These are phyloP conservation scores for Aspergillus vadensis DNA, from an alignment of 2,329 filamentous ascomycete genomes.

Conservation along the genomic window DNA sequence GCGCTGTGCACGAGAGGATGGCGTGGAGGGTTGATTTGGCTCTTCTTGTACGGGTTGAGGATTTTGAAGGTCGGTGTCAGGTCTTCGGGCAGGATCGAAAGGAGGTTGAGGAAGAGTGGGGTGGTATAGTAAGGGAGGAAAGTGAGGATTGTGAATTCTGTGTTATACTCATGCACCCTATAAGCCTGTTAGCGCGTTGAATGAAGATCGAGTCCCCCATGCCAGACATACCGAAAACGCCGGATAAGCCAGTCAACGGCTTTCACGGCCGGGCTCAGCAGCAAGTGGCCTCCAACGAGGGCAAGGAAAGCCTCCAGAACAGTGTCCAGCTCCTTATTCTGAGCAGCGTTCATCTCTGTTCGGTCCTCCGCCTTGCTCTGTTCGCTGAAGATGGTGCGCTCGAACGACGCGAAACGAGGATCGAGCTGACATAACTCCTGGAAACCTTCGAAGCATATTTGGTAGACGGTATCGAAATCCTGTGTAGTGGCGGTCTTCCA, in stretches of 20 bases:
- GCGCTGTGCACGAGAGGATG: conserved; percentile 82
- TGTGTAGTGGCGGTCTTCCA: conserved; percentile 80
- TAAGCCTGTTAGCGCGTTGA: conserved; percentile 19
- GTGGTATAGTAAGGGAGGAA: conserved; percentile 92
- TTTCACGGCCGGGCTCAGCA: conserved; percentile 85
- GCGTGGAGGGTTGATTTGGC: conserved; percentile 73
- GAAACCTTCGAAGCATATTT: conserved; percentile 85
- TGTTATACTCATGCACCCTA: conserved; percentile 91
- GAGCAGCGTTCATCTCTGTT: conserved; percentile 74
- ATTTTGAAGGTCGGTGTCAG: conserved; percentile 79
- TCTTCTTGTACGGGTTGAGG: conserved; percentile 80
- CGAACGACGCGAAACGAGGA: conserved; percentile 72
- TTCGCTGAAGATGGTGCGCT: conserved; percentile 82
- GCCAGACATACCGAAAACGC: conserved; percentile 70
- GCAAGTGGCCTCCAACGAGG: conserved; percentile 72
- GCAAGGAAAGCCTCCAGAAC: conserved; percentile 81
- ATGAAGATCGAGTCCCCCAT: not conserved
- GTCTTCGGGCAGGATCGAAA: conserved; percentile 78
- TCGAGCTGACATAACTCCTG: conserved; percentile 90
- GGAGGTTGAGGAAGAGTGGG: conserved; percentile 78
- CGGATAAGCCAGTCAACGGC: conserved; percentile 93
- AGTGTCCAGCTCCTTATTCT: conserved; percentile 79
- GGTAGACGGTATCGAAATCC: conserved; percentile 85
- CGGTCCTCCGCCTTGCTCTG: conserved; percentile 90
- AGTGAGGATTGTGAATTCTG: conserved; percentile 72